Evolutionary conservation across 441 rosid genomes (phyloP), one percentile per base, ranked within the genome.

Genomic region (Aleurites moluccanus): DNA sequence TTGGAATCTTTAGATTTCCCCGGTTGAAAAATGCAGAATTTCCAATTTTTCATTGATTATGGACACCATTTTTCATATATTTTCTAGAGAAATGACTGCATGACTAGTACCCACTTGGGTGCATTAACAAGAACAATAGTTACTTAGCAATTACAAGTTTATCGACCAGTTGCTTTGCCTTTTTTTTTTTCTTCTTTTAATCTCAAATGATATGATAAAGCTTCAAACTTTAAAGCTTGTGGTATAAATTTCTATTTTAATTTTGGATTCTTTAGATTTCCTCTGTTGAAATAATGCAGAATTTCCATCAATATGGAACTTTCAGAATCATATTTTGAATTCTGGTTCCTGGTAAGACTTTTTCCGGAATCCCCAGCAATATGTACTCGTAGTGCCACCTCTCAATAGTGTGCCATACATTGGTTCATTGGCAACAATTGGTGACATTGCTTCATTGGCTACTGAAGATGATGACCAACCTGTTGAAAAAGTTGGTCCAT

Each of bases 341-440:
- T 30, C 20, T 30, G 20, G 3, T 61, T 71, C 33, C 11, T 10
- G n/a, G 57, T 27, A 61, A 27, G 35, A 44, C 27, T 3, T 25
- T 25, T 57, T 44, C 53, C 70, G 44, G 44, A 53, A 66, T 49
- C 13, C 68, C 35, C 69, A 38, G 23, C 47, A 44, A 14, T 81
- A 67, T 18, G 78, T 83, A 30, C 84, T 88, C 25, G 78, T 70
- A 13, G 90, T 86, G 56, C 80, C 80, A 63, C 94, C 92, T 71
- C 79, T 90, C 10, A 73, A 70, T 11, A 80, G 83, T 67, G 56
- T 77, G 78, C 85, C 87, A 28, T 86, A 86, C 69, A 56, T 82
- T 50, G 86, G 80, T 79, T 82, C 86, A 35, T 60, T 86, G 63
- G 66, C 71, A 66, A 64, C 79, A 0, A 35, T 47, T 13, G 30